phyloP scores from a whole-genome alignment of 345 rosid species.

The Linum usitatissimum region DNA sequence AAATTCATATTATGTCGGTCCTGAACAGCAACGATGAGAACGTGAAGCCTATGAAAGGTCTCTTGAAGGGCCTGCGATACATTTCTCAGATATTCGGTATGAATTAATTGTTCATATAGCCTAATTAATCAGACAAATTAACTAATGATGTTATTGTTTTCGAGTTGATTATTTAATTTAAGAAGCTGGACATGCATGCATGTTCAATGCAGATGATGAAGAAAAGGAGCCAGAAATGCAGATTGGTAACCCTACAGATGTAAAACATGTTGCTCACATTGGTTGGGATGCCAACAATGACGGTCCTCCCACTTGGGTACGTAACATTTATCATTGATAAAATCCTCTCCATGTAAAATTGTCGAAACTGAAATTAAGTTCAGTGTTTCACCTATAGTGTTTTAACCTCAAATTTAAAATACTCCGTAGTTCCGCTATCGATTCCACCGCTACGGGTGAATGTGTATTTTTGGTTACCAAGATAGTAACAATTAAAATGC shows the following conservation, averaged over 20 bases:
- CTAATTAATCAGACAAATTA: too few species aligned
- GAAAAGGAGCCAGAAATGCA: constrained; percentile 60
- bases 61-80: constrained; percentile 61
- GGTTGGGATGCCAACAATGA: constrained; percentile 46
- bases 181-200: too few species aligned
- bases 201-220: constrained; percentile 36
- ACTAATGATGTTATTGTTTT: too few species aligned
- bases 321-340: neutral
- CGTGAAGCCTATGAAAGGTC: constrained; percentile 42
- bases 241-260: constrained; percentile 83
- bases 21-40: neutral
- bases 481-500: too few species aligned
- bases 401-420: too few species aligned
- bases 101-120: neutral
- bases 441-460: too few species aligned
- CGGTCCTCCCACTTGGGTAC: constrained; percentile 13
- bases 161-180: too few species aligned
- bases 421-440: too few species aligned
- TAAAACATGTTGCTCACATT: constrained; percentile 89
- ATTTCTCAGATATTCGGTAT: constrained; percentile 73
- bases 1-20: neutral
- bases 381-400: too few species aligned
- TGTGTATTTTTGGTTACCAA: too few species aligned
- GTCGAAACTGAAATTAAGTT: neutral
- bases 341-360: neutral